Evolutionary conservation across 257 asterid species (phyloP), one percentile per base, ranked within the genome.

Genomic region (Perilla frutescens): DNA sequence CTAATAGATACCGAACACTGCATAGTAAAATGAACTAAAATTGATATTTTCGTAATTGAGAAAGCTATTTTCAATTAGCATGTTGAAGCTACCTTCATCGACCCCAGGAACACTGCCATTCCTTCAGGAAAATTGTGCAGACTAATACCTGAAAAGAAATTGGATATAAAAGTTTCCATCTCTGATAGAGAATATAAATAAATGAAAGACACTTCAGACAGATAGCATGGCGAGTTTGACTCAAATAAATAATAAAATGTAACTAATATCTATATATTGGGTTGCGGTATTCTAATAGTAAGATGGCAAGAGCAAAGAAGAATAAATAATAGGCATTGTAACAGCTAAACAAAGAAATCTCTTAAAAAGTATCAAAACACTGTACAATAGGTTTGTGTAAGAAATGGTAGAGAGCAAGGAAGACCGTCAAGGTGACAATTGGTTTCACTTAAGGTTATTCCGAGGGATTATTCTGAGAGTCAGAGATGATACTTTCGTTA

Each of bases 41-140:
- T 31, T 72, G 60, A 60, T 43, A 7, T 43, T 41, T n/a, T 36
- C 58, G 40, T 36, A 39, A n/a, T 67, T 0, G 26, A 50, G 4
- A 48, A 15, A 3, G 75, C 14, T 47, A 45, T 20, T 20, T 20
- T 20, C 36, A 61, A 45, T 31, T 56, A 49, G 66, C 54, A 66
- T 41, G 9, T 26, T 66, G 62, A 20, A 72, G 60, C 37, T 78
- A 91, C 97, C 96, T 92, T 92, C 47, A 88, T 75, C 62, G 97
- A 92, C 69, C 97, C 97, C 76, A 92, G 96, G 78, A 92, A 92
- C n/a, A 92, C 97, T 1, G 96, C 96, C 98, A 90, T 92, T 83
- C 97, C 98, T 77, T 92, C 97, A 1, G 98, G 98, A 78, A 92
- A 92, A 81, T 92, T 92, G 82, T 92, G 98, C 87, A 92, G 81